Base-by-base conservation (phyloP, 192 early-diverging fungal genomes). In the Thamnidium elegans region DNA sequence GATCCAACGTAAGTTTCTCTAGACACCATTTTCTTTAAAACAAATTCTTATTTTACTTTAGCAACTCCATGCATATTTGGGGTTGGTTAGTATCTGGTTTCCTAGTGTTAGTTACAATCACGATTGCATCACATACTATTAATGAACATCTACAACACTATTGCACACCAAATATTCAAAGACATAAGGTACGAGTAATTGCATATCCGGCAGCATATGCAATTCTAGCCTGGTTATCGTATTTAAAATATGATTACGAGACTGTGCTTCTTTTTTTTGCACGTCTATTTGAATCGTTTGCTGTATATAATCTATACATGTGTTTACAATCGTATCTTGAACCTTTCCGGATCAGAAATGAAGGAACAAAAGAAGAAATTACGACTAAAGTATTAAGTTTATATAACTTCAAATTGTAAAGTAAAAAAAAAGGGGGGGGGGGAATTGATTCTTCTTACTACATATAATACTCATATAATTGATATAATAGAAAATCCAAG, bases 261-360 rank as follows among this genome's bases (percentile, higher is more conserved):
- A 76, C 74, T 2, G 60, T 65, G 17, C 71, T 76, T 23, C 70
- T 76, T 65, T 76, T 76, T 50, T 76, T 76, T 68, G 74, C 74
- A 8, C 50, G 52, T 8, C 45, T 76, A 7, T 62, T 76, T 17
- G 74, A 70, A 26, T 70, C 74, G 0, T 76, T 76, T 65, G 74
- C 74, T 26, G 74, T 76, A 2, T 76, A 68, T 20, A 76, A 76
- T 42, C 15, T 76, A 13, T 76, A 64, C 48, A 51, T 47, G 10
- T 58, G 59, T 4, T 45, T 76, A 19, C 64, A 76, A 43, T 31
- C 74, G 6, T 76, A 75, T 43, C 51, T 75, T 36, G 48, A 42
- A 21, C 69, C 69, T 8, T 76, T 50, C 47, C 74, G 74, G 13
- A 39, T 67, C 2, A 36, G 58, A 46, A 36, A 61, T 19, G 48